Conservation (phyloP, 2,329 filamentous ascomycete genomes). For the Xylaria multiplex region DNA sequence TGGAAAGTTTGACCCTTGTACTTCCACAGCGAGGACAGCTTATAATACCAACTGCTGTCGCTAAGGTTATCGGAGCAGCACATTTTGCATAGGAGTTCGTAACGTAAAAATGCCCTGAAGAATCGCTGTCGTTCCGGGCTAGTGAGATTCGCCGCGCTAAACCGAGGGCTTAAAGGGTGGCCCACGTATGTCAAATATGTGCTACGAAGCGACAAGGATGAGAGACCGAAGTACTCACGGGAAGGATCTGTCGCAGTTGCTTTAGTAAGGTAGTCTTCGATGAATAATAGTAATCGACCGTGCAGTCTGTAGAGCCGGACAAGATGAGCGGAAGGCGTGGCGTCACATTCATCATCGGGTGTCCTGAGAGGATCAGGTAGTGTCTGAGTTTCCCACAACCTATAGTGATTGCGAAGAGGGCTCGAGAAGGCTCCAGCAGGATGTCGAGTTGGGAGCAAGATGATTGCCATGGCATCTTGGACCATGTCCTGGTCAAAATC, state of each 20-base stretch:
- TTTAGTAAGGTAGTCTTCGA: slow-evolving; percentile 5
- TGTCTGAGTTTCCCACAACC: background rate
- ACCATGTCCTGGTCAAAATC: slow-evolving; percentile 1
- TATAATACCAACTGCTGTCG: slow-evolving; percentile 7
- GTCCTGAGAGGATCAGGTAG: background rate
- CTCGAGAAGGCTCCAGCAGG: background rate
- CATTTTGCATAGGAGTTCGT: slow-evolving; percentile 24
- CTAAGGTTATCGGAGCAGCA: slow-evolving; percentile 9
- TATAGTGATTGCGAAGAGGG: background rate
- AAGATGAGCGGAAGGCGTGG: background rate
- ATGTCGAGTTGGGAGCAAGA: background rate
- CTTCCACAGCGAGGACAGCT: slow-evolving; percentile 17
- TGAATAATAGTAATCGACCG: background rate
- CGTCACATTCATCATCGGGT: background rate
- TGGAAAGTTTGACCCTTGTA: slow-evolving; percentile 19
- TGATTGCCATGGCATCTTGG: slow-evolving; percentile 7
- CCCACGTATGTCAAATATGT: slow-evolving; percentile 4
- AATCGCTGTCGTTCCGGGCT: slow-evolving; percentile 14
- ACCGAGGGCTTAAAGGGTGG: slow-evolving; percentile 13
- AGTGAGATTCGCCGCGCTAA: slow-evolving; percentile 7
- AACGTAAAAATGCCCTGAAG: slow-evolving; percentile 13
- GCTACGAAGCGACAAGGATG: background rate
- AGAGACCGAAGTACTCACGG: slow-evolving; percentile 1
- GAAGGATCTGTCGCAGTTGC: background rate
- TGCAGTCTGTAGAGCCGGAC: background rate